Percentiles rank a stretch among this genome's conserved stretches.
phyloP scores from a whole-genome alignment of 2,329 filamentous ascomycete genomes.

The Talaromyces sp. region DNA sequence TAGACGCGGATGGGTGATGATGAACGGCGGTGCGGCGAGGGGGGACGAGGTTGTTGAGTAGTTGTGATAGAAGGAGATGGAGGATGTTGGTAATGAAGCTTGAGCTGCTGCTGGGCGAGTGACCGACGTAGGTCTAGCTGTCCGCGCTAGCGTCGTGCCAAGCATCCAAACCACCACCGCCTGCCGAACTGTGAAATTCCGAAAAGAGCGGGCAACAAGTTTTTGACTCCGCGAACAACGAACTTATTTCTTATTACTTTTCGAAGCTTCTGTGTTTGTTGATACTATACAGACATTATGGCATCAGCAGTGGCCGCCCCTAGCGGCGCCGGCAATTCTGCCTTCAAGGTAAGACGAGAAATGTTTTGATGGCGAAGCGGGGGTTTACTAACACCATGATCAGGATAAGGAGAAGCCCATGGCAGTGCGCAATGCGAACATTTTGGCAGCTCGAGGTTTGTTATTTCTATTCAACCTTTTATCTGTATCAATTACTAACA shows the following conservation, averaged over 20 bases:
- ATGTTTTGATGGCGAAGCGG: conserved; percentile 28
- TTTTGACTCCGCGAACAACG: background rate
- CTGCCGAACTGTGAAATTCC: conserved; percentile 41
- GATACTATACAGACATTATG: conserved; percentile 45
- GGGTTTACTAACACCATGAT: conserved; percentile 40
- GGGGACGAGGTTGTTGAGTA: background rate
- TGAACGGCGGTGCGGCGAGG: background rate
- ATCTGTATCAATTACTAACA: conserved; percentile 28
- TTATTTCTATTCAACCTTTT: background rate
- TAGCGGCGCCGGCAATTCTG: conserved; percentile 57
- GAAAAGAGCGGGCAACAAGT: conserved; percentile 21
- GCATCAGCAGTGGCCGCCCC: conserved; percentile 49
- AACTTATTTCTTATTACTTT: conserved; percentile 21
- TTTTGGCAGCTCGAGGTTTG: conserved; percentile 90
- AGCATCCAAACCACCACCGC: conserved; percentile 37
- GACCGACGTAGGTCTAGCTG: conserved; percentile 33
- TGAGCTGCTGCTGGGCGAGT: conserved; percentile 28
- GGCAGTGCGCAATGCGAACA: conserved; percentile 93
- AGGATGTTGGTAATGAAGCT: conserved; percentile 25
- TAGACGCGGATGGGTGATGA: background rate
- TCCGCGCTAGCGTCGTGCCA: conserved; percentile 41
- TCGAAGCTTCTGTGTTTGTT: conserved; percentile 27
- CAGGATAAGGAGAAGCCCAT: conserved; percentile 96
- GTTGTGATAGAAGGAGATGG: conserved; percentile 23
- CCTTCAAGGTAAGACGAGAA: conserved; percentile 59